phyloP scores from a whole-genome alignment of 2,329 filamentous ascomycete genomes.

The Cercospora sp. region DNA sequence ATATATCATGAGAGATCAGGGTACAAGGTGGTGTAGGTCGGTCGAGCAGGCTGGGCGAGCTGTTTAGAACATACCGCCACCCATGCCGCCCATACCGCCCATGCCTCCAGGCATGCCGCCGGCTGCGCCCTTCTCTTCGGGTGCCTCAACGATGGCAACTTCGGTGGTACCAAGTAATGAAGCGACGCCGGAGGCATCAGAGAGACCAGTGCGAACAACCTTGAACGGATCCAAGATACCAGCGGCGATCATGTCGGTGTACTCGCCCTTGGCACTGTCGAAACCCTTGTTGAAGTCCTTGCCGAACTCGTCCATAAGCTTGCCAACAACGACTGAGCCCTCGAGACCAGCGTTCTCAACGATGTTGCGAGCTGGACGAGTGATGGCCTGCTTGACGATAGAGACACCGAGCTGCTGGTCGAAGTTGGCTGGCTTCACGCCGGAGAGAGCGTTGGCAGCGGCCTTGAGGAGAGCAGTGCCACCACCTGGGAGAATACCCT shows the following conservation, averaged over 20 bases:
- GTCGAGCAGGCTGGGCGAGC: conserved; percentile 3
- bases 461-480: conserved; percentile 98
- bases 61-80: conserved; percentile 41
- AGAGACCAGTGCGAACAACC: conserved; percentile 94
- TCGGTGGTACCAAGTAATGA: conserved; percentile 97
- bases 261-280: conserved; percentile 95
- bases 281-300: conserved; percentile 97
- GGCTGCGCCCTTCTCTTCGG: conserved; percentile 79
- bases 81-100: conserved; percentile 64
- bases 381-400: conserved; percentile 98
- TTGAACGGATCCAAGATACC: conserved; percentile 99
- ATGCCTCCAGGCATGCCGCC: conserved; percentile 52
- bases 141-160: conserved; percentile 93
- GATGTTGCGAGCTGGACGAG: conserved; percentile 87
- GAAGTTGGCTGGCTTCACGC: conserved; percentile 89
- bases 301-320: conserved; percentile 92
- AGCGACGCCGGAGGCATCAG: conserved; percentile 93
- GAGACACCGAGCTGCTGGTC: conserved; percentile 98
- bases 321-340: conserved; percentile 94
- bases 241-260: conserved; percentile 95
- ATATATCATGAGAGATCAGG: conserved; percentile 24
- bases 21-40: conserved; percentile 1
- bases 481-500: conserved; percentile 97
- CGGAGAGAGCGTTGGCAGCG: conserved; percentile 78
- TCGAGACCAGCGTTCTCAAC: conserved; percentile 97